A percentile compares a stretch with the other conserved stretches of the same genome.
Conservation (phyloP, 257 asterid species). For the Solanum chmielewskii region DNA sequence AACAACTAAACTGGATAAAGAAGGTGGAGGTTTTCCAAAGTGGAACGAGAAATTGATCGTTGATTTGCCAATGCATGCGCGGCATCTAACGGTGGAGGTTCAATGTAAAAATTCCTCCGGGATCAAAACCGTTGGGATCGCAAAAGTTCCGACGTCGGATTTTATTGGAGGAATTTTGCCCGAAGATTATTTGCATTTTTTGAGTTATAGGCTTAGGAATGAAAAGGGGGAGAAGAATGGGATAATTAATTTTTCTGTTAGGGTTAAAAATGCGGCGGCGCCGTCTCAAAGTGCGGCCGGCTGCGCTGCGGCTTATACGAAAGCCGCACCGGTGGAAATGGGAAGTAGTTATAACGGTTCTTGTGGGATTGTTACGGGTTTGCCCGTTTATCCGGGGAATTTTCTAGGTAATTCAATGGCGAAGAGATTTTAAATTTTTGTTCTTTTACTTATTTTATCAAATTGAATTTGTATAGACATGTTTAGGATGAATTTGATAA, state of each 20-base stretch:
- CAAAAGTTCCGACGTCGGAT: constrained; percentile 52
- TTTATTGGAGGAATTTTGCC: constrained; percentile 55
- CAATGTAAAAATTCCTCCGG: constrained; percentile 23
- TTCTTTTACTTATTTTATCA: not conserved
- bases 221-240: constrained; percentile 49
- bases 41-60: constrained; percentile 59
- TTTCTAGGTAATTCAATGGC: not conserved
- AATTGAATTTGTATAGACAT: not conserved
- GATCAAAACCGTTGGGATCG: constrained; percentile 29
- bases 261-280: constrained; percentile 14
- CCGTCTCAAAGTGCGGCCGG: constrained; percentile 1
- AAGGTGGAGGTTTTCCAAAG: constrained; percentile 45
- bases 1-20: constrained; percentile 25
- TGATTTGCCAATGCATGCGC: constrained; percentile 40
- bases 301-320: constrained; percentile 11
- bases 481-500: not conserved
- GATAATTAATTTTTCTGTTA: constrained; percentile 57
- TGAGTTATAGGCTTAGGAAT: constrained; percentile 72
- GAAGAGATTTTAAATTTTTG: not conserved
- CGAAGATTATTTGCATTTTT: constrained; percentile 44
- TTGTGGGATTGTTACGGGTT: constrained; percentile 33
- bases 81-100: constrained; percentile 45
- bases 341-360: not conserved
- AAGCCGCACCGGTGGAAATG: constrained; percentile 4
- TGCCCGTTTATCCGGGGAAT: constrained; percentile 21